Conservation (phyloP, 768 basidiomycete genomes). For the Hygrophoropsis aurantiaca region DNA sequence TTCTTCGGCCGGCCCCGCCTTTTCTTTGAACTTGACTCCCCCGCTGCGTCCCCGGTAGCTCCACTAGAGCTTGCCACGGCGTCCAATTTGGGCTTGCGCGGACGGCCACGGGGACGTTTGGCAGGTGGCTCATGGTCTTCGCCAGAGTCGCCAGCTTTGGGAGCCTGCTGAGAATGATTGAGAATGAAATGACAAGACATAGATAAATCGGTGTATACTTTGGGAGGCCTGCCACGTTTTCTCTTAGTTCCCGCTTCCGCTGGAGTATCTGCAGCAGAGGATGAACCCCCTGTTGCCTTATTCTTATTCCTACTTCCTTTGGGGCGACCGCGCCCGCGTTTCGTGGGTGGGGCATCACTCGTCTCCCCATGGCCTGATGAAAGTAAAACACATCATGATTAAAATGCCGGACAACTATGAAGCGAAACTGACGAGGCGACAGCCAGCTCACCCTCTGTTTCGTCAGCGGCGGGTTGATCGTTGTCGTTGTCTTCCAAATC, state of each 20-base stretch:
- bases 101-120: conserved; percentile 74
- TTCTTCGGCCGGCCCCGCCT: conserved; percentile 70
- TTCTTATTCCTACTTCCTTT: conserved; percentile 84
- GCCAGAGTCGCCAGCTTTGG: conserved; percentile 45
- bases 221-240: conserved; percentile 52
- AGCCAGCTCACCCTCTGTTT: conserved; percentile 28
- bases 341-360: conserved; percentile 42
- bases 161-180: conserved; percentile 22
- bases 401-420: conserved; percentile 11
- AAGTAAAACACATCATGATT: conserved; percentile 19
- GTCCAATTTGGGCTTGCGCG: conserved; percentile 65
- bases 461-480: conserved; percentile 39
- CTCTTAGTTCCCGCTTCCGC: conserved; percentile 35
- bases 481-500: conserved; percentile 56
- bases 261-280: conserved; percentile 26
- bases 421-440: conserved; percentile 11
- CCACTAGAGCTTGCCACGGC: conserved; percentile 28
- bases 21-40: conserved; percentile 59
- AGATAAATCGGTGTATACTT: conserved; percentile 34
- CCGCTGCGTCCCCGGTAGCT: conserved; percentile 35
- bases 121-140: conserved; percentile 48
- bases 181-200: conserved; percentile 23
- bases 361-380: conserved; percentile 40
- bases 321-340: conserved; percentile 86
- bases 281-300: conserved; percentile 33